phyloP scores from a whole-genome alignment of 176 grass and related monocot genomes.

The Eragrostis curvula region DNA sequence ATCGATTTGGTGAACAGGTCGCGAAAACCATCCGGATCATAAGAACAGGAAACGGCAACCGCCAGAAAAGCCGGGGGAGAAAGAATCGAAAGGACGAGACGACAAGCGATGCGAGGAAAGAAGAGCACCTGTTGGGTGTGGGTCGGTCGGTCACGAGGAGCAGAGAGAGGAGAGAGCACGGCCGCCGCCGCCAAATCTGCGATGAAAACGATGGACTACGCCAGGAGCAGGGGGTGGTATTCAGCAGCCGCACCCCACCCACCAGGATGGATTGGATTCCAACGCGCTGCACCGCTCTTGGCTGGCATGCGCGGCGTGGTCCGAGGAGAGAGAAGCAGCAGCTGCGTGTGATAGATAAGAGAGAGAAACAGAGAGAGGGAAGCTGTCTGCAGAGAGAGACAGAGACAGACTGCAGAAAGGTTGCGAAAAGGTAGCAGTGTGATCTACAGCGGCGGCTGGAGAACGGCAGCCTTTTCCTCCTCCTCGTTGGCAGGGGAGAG shows the following conservation, averaged over 20 bases:
- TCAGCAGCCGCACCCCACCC: neutral
- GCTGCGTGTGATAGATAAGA: neutral
- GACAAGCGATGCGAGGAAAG: conserved; percentile 17
- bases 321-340: neutral
- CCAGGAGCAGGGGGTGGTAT: neutral
- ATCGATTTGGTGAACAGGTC: neutral
- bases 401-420: neutral
- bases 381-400: neutral
- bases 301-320: conserved; percentile 7
- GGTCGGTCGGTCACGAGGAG: neutral
- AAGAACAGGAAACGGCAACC: neutral
- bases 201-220: conserved; percentile 14
- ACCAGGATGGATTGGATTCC: neutral
- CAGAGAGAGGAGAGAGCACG: neutral
- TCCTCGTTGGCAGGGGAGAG: neutral
- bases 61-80: neutral
- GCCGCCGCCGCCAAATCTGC: conserved; percentile 2
- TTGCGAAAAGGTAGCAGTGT: neutral
- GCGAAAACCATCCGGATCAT: neutral
- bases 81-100: neutral
- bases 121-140: neutral
- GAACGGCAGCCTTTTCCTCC: neutral
- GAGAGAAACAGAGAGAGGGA: neutral
- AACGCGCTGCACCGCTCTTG: neutral
- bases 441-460: conserved; percentile 16